phyloP scores from a whole-genome alignment of 768 basidiomycete species.

The Russula sp. region DNA sequence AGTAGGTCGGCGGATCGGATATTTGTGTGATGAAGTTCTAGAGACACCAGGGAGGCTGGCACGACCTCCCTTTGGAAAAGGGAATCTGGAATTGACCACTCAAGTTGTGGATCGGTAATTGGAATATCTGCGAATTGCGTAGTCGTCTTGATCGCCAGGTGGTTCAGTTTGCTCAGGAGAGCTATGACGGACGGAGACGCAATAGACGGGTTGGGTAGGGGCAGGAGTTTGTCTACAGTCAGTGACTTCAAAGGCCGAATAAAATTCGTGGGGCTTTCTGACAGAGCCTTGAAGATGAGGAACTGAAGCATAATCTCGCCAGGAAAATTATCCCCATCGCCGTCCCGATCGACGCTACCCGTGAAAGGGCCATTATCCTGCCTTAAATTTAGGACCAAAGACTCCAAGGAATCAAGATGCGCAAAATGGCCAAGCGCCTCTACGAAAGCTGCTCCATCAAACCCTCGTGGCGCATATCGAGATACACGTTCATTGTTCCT shows the following conservation, averaged over 20 bases:
- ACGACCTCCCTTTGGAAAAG: background rate
- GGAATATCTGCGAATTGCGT: background rate
- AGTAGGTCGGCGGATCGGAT: background rate
- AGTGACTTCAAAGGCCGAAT: slow-evolving; percentile 8
- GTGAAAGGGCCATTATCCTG: slow-evolving; percentile 6
- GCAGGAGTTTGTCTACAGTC: slow-evolving; percentile 2
- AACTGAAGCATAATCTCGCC: slow-evolving; percentile 19
- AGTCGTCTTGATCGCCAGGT: slow-evolving; percentile 10
- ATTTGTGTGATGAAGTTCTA: slow-evolving; percentile 9
- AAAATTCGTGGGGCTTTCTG: background rate
- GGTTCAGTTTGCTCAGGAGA: slow-evolving; percentile 4
- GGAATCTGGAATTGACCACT: background rate
- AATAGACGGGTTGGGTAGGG: slow-evolving; percentile 8
- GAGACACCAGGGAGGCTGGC: slow-evolving; percentile 15
- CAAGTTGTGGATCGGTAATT: background rate
- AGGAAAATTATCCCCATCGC: background rate
- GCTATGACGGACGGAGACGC: background rate
- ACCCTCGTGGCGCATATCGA: background rate
- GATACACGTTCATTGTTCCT: background rate
- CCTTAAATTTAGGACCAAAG: slow-evolving; percentile 12
- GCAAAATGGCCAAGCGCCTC: background rate
- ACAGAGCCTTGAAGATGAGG: slow-evolving; percentile 16
- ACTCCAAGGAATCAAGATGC: slow-evolving; percentile 5
- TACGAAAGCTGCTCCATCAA: slow-evolving; percentile 6
- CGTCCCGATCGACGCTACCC: too few relatives aligned